phyloP scores from a whole-genome alignment of 2,329 filamentous ascomycete genomes.

The Ceratocystis harringtonii region DNA sequence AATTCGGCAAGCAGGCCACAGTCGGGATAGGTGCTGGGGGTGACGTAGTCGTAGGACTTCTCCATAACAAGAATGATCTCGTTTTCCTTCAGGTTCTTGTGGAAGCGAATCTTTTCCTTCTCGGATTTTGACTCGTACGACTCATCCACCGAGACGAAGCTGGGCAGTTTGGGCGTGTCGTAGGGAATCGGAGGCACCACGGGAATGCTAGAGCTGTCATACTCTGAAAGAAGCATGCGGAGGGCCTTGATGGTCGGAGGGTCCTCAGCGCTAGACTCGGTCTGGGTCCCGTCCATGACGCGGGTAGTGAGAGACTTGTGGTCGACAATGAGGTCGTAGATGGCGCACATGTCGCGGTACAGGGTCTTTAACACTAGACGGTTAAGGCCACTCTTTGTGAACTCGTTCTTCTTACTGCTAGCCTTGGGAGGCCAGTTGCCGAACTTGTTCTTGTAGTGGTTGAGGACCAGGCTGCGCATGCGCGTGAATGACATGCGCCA shows the following conservation, averaged over 20 bases:
- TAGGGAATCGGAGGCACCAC: constrained; percentile 86
- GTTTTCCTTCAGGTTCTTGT: constrained; percentile 59
- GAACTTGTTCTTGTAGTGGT: constrained; percentile 46
- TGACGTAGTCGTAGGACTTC: constrained; percentile 67
- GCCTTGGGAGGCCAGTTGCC: constrained; percentile 81
- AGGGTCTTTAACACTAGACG: constrained; percentile 65
- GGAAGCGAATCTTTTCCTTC: constrained; percentile 61
- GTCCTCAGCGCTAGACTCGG: constrained; percentile 34
- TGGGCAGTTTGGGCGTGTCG: constrained; percentile 66
- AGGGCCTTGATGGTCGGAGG: constrained; percentile 54
- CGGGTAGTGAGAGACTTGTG: constrained; percentile 63
- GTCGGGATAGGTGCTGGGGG: constrained; percentile 26
- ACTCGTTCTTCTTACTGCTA: constrained; percentile 77
- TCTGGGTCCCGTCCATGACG: constrained; percentile 40
- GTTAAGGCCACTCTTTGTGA: constrained; percentile 76
- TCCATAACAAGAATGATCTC: constrained; percentile 65
- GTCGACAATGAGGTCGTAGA: constrained; percentile 84
- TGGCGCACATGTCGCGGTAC: constrained; percentile 69
- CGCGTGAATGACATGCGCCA: constrained; percentile 65
- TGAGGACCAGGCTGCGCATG: constrained; percentile 58
- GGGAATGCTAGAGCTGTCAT: constrained; percentile 75
- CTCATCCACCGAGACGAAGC: constrained; percentile 47
- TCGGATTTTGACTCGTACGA: constrained; percentile 49
- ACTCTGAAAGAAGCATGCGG: constrained; percentile 69
- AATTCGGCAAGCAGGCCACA: constrained; percentile 53